Evolutionary conservation across 106 monocot species (phyloP), one percentile per base, ranked within the genome.

Genomic region (Amphibolis antarctica): DNA sequence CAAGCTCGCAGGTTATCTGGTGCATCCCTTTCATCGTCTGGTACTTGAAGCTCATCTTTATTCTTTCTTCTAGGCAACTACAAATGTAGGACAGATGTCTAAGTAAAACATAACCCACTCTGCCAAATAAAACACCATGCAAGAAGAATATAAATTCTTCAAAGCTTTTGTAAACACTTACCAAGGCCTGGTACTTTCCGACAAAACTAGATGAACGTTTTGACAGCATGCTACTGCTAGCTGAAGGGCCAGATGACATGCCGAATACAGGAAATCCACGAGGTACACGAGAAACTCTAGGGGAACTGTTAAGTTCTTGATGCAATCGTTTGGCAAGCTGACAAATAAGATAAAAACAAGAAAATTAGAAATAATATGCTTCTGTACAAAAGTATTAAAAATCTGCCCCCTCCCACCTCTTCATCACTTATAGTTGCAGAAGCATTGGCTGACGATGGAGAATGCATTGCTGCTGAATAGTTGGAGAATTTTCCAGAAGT

Each of bases 221-320:
- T 52, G 94, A 83, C 46, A 99, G 80, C 69, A 73, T 71, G 43
- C 87, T 85, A 18, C 85, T 54, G 22, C 78, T 65, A 55, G 69
- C 73, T 27, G 84, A 65, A 46, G 81, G 63, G 7, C 69, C 44
- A 21, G 71, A 76, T 75, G 78, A 83, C 31, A 71, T 44, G 43
- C 69, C 76, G 68, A 70, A 59, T 44, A 81, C 68, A 66, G 83
- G 90, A 51, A 85, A 78, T 42, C 85, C 65, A 54, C 98, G 82
- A 21, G 98, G 88, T 14, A 88, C 84, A 66, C 98, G 71, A 51
- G 98, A 85, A 70, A 99, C 98, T 76, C 91, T 90, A 42, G 91
- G 98, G 55, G 98, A 99, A 59, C 91, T 99, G 66, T 99, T 99
- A 65, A 99, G 82, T 81, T 99, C 85, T 79, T 99, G 98, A 79